These are phyloP conservation scores for Cladophialophora yegresii DNA, from an alignment of 2,329 filamentous ascomycete species.

Conservation along the genomic window DNA sequence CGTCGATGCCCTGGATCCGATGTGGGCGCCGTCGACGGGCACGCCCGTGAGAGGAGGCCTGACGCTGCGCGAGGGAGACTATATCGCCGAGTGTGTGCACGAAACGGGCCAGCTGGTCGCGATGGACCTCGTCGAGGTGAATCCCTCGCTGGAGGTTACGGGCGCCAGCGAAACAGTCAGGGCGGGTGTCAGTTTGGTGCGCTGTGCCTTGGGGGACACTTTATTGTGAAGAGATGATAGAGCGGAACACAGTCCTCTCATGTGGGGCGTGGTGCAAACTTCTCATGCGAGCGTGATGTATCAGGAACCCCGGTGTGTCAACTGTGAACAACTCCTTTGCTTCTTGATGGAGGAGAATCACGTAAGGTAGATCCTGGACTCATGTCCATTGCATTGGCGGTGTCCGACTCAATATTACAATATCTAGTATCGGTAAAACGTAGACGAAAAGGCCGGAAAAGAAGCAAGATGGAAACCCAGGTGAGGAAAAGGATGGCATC, in stretches of 20 bases:
- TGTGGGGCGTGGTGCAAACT: not conserved
- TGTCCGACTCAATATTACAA: not conserved
- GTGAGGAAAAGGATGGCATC: not conserved
- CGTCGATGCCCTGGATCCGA: constrained; percentile 91
- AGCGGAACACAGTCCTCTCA: not conserved
- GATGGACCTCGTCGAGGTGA: constrained; percentile 81
- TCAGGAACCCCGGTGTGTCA: too few species aligned
- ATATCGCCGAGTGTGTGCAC: constrained; percentile 86
- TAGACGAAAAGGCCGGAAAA: not conserved
- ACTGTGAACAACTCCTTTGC: not conserved
- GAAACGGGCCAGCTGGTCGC: constrained; percentile 76
- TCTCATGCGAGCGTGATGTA: too few species aligned
- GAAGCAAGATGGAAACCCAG: not conserved
- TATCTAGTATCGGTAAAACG: not conserved
- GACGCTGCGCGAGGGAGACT: constrained; percentile 93
- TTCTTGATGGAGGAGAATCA: not conserved
- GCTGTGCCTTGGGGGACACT: constrained; percentile 90
- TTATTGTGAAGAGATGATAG: constrained; percentile 62
- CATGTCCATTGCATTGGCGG: not conserved
- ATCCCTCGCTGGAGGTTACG: constrained; percentile 67
- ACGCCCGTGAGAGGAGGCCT: constrained; percentile 91
- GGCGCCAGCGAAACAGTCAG: constrained; percentile 84
- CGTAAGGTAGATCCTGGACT: not conserved
- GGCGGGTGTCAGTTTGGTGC: constrained; percentile 85
- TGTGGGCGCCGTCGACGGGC: constrained; percentile 94